A percentile compares a stretch with the other conserved stretches of the same genome.
Conservation (phyloP, 1,284 basidiomycete species). For the Pyrrhoderma lamaoense region DNA sequence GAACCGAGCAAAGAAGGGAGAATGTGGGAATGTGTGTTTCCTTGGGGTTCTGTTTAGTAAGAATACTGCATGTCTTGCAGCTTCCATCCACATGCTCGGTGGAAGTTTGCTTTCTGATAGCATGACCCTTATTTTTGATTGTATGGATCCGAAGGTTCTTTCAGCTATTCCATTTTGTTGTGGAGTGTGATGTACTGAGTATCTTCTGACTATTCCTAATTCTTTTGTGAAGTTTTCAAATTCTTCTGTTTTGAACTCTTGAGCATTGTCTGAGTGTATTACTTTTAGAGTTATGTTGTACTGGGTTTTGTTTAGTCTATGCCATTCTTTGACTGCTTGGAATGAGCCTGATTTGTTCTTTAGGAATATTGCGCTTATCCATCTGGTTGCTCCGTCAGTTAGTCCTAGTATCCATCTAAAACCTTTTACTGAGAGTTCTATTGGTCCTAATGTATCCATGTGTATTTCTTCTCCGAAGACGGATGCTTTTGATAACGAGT, state of each 20-base stretch:
- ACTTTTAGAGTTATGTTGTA: not conserved
- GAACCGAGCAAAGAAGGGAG: too few species aligned
- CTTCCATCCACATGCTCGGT: not conserved
- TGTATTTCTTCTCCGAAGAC: not conserved
- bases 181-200: constrained; percentile 30
- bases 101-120: not conserved
- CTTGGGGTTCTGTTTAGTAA: not conserved
- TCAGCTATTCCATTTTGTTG: constrained; percentile 32
- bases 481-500: too few species aligned
- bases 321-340: not conserved
- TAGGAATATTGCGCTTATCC: not conserved
- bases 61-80: not conserved
- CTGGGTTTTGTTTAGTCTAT: not conserved
- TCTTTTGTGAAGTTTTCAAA: not conserved
- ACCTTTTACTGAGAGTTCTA: too few species aligned
- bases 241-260: not conserved
- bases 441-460: not conserved
- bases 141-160: constrained; percentile 26
- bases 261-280: not conserved
- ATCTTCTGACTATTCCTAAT: constrained; percentile 26
- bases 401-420: not conserved
- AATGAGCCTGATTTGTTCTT: not conserved
- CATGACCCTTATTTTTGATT: constrained; percentile 19
- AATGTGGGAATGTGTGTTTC: too few species aligned
- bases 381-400: not conserved